These are phyloP conservation scores for Abortiporus biennis DNA, from an alignment of 1,284 basidiomycete genomes.

Conservation along the genomic window DNA sequence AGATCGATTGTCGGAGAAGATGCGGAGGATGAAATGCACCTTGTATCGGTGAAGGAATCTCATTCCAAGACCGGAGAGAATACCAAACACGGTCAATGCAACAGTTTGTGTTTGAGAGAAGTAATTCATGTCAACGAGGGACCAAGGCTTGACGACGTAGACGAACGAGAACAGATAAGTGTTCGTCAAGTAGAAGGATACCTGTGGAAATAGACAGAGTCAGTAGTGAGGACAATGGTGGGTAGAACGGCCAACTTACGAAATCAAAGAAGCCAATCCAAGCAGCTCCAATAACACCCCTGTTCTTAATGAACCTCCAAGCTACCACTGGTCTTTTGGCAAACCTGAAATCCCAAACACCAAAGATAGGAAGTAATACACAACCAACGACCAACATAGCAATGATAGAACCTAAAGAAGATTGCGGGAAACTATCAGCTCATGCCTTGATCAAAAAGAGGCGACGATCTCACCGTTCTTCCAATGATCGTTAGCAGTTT, in stretches of 20 bases:
- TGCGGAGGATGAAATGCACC: conserved; percentile 17
- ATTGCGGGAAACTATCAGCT: background rate
- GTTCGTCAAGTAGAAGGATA: conserved; percentile 58
- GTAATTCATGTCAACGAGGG: conserved; percentile 45
- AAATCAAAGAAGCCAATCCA: conserved; percentile 71
- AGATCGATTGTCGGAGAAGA: background rate
- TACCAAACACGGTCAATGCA: conserved; percentile 60
- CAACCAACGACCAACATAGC: conserved; percentile 48
- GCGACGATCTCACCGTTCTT: conserved; percentile 20
- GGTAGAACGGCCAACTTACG: conserved; percentile 27
- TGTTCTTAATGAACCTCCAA: conserved; percentile 50
- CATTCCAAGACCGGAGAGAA: conserved; percentile 53
- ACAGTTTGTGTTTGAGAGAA: conserved; percentile 54
- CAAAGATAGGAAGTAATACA: conserved; percentile 37
- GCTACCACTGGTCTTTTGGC: conserved; percentile 49
- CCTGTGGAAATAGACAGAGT: conserved; percentile 23
- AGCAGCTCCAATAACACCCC: conserved; percentile 53
- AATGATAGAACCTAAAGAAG: conserved; percentile 43
- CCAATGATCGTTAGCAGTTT: conserved; percentile 30
- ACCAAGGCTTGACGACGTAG: conserved; percentile 55
- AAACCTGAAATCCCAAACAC: conserved; percentile 42
- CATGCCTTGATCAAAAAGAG: background rate
- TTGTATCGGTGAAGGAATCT: conserved; percentile 51
- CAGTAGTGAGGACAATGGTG: background rate
- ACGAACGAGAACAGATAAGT: conserved; percentile 60